Conservation (phyloP, 164 flowering plant genomes). For the Stephania cephalantha region DNA sequence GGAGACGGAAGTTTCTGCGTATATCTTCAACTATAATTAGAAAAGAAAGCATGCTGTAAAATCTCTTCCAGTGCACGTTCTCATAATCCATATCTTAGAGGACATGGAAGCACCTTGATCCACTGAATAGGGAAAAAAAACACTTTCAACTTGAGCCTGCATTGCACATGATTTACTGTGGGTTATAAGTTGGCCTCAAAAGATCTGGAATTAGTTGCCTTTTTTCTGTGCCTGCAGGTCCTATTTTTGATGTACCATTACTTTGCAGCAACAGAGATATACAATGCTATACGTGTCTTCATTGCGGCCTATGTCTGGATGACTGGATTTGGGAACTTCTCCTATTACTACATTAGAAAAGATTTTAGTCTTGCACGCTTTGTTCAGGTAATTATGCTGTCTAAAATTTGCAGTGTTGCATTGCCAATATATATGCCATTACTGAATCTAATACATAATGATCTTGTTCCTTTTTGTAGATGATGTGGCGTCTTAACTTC, state of each 20-base stretch:
- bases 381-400: constrained; percentile 56
- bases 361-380: constrained; percentile 90
- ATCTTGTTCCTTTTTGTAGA: constrained; percentile 46
- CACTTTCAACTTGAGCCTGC: background rate
- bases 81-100: no score
- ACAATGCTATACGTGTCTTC: constrained; percentile 92
- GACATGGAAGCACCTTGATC: no score
- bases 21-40: background rate
- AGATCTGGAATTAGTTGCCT: background rate
- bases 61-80: background rate
- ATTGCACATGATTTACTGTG: background rate
- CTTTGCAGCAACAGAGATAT: constrained; percentile 96
- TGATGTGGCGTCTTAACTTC: constrained; percentile 99
- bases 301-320: constrained; percentile 99
- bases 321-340: constrained; percentile 99
- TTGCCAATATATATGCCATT: background rate
- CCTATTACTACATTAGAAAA: constrained; percentile 88
- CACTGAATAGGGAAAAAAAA: background rate
- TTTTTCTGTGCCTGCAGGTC: constrained; percentile 46
- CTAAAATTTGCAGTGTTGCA: background rate
- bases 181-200: background rate
- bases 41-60: background rate
- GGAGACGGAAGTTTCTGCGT: background rate
- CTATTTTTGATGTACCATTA: constrained; percentile 94
- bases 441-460: background rate